phyloP scores from a whole-genome alignment of 2,329 filamentous ascomycete genomes.

The Tolypocladium inflatum region DNA sequence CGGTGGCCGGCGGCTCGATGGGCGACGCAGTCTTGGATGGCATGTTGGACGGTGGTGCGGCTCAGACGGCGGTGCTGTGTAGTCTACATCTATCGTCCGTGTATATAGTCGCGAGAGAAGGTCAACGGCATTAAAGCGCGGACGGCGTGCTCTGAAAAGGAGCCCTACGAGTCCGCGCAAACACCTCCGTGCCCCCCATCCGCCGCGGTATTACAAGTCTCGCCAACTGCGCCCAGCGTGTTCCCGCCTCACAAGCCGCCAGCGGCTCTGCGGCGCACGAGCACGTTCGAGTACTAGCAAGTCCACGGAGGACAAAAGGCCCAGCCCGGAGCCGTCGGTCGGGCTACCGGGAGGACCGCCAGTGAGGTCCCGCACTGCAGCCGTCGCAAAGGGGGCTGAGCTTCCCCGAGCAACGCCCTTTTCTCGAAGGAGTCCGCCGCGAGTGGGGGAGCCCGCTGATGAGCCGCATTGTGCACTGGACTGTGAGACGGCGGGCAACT shows the following conservation, averaged over 20 bases:
- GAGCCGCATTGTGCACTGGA: background rate
- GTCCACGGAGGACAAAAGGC: background rate
- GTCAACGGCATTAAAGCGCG: background rate
- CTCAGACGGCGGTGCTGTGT: background rate
- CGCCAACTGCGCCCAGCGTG: background rate
- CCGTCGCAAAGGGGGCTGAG: constrained; percentile 4
- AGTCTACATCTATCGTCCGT: background rate
- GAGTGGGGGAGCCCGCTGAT: background rate
- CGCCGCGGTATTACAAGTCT: background rate
- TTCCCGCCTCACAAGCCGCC: background rate
- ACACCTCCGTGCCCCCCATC: background rate
- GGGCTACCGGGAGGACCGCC: background rate
- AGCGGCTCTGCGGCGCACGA: background rate
- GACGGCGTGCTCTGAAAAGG: background rate
- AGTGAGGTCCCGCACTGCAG: constrained; percentile 1
- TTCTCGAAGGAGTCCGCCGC: background rate
- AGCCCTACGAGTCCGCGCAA: background rate
- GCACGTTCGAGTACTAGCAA: background rate
- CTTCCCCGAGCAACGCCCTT: background rate
- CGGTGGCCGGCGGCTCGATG: constrained; percentile 14
- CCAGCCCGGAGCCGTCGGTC: background rate
- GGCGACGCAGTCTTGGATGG: constrained; percentile 12
- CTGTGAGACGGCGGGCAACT: background rate
- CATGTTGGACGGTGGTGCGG: constrained; percentile 6
- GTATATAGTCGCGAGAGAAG: background rate